Evolutionary conservation across 2,329 filamentous ascomycete genomes (phyloP).

Genomic region (Aspergillus costaricaensis): DNA sequence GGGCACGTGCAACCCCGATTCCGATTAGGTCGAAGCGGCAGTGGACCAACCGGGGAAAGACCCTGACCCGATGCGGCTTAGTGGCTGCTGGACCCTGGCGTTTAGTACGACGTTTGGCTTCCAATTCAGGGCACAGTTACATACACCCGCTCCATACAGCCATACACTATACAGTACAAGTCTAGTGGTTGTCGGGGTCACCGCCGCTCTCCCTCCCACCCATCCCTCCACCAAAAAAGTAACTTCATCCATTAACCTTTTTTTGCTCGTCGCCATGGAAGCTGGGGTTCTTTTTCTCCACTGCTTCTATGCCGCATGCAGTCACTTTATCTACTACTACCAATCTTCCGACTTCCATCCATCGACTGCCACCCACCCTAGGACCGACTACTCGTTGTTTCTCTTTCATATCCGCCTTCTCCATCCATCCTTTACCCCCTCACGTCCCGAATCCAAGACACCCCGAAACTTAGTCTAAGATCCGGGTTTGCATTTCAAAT

Average conservation of each 20-base stretch:
- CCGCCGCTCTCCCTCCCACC: conserved; percentile 15
- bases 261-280: neutral
- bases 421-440: conserved; percentile 5
- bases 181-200: conserved; percentile 23
- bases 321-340: conserved; percentile 6
- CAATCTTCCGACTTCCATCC: conserved; percentile 5
- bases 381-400: neutral
- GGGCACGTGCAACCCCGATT: neutral
- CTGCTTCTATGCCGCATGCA: neutral
- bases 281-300: conserved; percentile 2
- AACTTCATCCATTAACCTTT: neutral
- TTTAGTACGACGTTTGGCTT: conserved; percentile 1
- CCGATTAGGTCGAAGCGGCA: neutral
- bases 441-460: conserved; percentile 6
- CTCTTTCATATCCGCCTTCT: conserved; percentile 1
- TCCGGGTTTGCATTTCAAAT: neutral
- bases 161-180: neutral
- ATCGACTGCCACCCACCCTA: neutral
- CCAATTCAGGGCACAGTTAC: neutral
- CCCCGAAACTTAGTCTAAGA: neutral
- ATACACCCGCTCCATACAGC: neutral
- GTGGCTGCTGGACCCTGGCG: conserved; percentile 1
- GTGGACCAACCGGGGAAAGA: neutral
- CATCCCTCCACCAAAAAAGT: conserved; percentile 1
- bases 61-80: neutral